phyloP scores from a whole-genome alignment of 768 basidiomycete genomes.

The Auriscalpium microsporum region DNA sequence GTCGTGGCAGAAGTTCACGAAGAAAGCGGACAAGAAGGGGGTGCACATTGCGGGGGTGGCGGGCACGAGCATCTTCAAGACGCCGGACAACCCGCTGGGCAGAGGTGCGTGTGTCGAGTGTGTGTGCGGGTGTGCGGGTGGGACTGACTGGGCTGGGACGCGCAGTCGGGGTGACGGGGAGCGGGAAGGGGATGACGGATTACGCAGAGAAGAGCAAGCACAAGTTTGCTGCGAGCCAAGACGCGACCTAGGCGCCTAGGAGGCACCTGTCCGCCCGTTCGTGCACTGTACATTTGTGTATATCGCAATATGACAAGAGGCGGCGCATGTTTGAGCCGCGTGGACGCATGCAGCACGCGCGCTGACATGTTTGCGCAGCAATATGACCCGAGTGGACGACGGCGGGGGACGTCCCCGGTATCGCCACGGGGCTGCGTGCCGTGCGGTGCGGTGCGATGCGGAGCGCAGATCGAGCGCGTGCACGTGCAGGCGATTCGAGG shows the following conservation, averaged over 20 bases:
- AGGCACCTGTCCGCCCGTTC: too few relatives aligned
- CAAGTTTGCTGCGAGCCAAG: slow-evolving; percentile 8
- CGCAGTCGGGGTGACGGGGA: slow-evolving; percentile 8
- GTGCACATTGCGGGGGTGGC: slow-evolving; percentile 82
- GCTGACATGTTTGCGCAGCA: neutral
- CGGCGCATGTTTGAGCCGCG: too few relatives aligned
- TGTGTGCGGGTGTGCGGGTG: slow-evolving; percentile 1
- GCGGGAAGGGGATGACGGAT: slow-evolving; percentile 13
- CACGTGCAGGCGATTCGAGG: too few relatives aligned
- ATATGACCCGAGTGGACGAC: neutral
- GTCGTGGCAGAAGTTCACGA: slow-evolving; percentile 92
- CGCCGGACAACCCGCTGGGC: slow-evolving; percentile 85
- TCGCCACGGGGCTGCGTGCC: too few relatives aligned
- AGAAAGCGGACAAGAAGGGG: slow-evolving; percentile 90
- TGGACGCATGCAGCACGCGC: too few relatives aligned
- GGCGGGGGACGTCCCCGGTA: too few relatives aligned
- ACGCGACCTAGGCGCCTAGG: slow-evolving; percentile 7
- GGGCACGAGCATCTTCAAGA: slow-evolving; percentile 91
- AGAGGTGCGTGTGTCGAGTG: slow-evolving; percentile 47
- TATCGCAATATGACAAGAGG: too few relatives aligned
- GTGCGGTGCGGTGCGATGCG: too few relatives aligned
- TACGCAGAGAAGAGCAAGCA: slow-evolving; percentile 15
- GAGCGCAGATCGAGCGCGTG: neutral
- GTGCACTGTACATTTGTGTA: too few relatives aligned
- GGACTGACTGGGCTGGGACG: neutral